These are phyloP conservation scores for Lactifluus hygrophoroides DNA, from an alignment of 768 basidiomycete species.

Conservation along the genomic window DNA sequence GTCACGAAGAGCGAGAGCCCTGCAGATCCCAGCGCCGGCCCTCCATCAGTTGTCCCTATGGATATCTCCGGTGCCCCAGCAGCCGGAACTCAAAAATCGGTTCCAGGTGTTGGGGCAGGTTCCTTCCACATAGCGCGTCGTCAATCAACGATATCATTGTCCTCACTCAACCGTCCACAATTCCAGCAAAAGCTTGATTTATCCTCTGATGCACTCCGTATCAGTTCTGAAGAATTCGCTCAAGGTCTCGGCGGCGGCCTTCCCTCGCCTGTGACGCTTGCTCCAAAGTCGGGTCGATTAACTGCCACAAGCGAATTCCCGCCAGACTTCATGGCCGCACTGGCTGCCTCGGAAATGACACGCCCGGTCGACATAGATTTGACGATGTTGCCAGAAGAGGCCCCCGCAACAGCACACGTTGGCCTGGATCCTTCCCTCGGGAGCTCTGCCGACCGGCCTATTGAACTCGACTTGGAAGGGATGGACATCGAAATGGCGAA, in stretches of 20 bases:
- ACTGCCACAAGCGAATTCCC: constrained; percentile 39
- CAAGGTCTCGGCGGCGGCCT: constrained; percentile 51
- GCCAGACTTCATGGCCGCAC: constrained; percentile 56
- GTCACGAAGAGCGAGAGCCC: neutral
- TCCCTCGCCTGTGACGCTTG: constrained; percentile 73
- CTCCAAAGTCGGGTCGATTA: constrained; percentile 61
- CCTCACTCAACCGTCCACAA: constrained; percentile 64
- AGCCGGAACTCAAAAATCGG: constrained; percentile 30
- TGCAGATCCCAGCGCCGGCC: neutral
- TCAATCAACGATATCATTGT: constrained; percentile 71
- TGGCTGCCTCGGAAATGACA: constrained; percentile 31
- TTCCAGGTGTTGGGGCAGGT: constrained; percentile 25
- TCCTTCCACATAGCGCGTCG: constrained; percentile 39
- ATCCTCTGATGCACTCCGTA: constrained; percentile 56
- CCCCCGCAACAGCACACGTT: constrained; percentile 27
- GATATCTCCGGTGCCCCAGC: constrained; percentile 23
- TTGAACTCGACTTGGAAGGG: constrained; percentile 71
- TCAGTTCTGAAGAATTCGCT: constrained; percentile 54
- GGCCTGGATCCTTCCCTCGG: constrained; percentile 36
- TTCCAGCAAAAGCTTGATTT: constrained; percentile 75
- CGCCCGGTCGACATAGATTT: constrained; percentile 51
- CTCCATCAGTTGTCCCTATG: neutral
- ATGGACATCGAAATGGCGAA: constrained; percentile 49
- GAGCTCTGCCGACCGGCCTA: constrained; percentile 70
- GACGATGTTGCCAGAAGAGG: constrained; percentile 25